phyloP scores from a whole-genome alignment of 805 yeast species.

The Pichia insulana region DNA sequence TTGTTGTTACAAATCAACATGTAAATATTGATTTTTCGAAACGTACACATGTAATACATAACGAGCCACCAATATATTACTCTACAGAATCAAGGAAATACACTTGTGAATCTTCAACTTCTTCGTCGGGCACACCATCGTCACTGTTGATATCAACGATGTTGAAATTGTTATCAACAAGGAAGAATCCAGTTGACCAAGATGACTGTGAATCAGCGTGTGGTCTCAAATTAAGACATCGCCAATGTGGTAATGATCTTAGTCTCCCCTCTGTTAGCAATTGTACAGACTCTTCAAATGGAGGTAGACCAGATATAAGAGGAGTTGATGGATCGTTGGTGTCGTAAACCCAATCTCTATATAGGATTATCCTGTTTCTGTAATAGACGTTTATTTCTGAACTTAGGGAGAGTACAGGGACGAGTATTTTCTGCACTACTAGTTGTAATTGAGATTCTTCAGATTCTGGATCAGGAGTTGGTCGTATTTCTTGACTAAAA shows the following conservation, averaged over 20 bases:
- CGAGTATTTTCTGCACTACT: conserved; percentile 25
- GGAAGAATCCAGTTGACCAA: conserved; percentile 8
- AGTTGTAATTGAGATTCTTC: conserved; percentile 1
- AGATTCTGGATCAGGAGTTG: background rate
- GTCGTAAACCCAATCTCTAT: conserved; percentile 24
- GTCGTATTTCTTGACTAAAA: conserved; percentile 18
- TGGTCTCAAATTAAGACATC: conserved; percentile 13
- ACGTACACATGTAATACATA: too few species aligned
- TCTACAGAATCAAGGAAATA: background rate
- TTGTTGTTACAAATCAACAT: too few species aligned
- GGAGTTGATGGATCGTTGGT: background rate
- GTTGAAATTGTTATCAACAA: conserved; percentile 9
- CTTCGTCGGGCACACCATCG: background rate
- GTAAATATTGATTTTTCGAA: too few species aligned
- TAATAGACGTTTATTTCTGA: conserved; percentile 22
- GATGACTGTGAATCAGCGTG: conserved; percentile 6
- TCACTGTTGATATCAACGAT: conserved; percentile 11
- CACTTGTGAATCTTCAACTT: conserved; percentile 9
- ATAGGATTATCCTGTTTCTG: conserved; percentile 23
- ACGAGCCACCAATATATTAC: too few species aligned
- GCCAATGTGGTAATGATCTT: conserved; percentile 20
- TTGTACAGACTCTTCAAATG: conserved; percentile 17
- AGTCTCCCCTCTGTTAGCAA: conserved; percentile 14
- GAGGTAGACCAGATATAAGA: conserved; percentile 2
- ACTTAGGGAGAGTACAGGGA: conserved; percentile 24